Percentiles rank a stretch among this genome's conserved stretches.
Evolutionary conservation across 805 yeast genomes (phyloP).

Genomic region (Sugiyamaella floridensis): DNA sequence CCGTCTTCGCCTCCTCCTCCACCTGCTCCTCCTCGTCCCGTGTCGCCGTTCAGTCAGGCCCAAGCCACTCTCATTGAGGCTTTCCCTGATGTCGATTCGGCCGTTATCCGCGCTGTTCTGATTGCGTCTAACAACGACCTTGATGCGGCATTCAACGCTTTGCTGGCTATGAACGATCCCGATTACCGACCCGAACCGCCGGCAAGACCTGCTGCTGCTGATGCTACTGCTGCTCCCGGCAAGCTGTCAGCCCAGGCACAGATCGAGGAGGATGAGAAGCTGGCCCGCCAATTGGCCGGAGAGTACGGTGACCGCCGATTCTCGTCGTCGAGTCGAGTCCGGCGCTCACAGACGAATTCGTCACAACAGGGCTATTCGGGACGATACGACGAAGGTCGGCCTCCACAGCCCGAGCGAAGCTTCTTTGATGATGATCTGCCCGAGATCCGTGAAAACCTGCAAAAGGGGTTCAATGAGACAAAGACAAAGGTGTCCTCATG

Average conservation of each 20-base stretch:
- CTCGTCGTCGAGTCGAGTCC: constrained; percentile 11
- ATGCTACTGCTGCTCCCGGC: constrained; percentile 26
- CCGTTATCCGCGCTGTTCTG: constrained; percentile 65
- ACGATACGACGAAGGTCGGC: constrained; percentile 21
- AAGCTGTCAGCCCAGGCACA: constrained; percentile 34
- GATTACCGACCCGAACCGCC: constrained; percentile 26
- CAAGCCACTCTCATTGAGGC: constrained; percentile 68
- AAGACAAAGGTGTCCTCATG: constrained; percentile 67
- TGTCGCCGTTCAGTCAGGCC: constrained; percentile 50
- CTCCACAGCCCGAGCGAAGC: constrained; percentile 21
- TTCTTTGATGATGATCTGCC: constrained; percentile 35
- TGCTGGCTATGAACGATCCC: constrained; percentile 65
- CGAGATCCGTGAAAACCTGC: constrained; percentile 59
- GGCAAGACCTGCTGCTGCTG: constrained; percentile 19
- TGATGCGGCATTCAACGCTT: constrained; percentile 85
- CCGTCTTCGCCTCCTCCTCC: constrained; percentile 25
- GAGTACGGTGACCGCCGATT: constrained; percentile 14
- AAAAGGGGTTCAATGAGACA: constrained; percentile 76
- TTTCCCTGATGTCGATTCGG: constrained; percentile 71
- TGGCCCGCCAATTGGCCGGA: constrained; percentile 72
- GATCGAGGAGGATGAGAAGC: constrained; percentile 63
- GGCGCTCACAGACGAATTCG: constrained; percentile 1
- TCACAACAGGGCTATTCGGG: constrained; percentile 20
- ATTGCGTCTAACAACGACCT: constrained; percentile 78
- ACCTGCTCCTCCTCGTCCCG: constrained; percentile 52